Evolutionary conservation across 2,329 filamentous ascomycete genomes (phyloP).

Genomic region (Calonectria naviculata): DNA sequence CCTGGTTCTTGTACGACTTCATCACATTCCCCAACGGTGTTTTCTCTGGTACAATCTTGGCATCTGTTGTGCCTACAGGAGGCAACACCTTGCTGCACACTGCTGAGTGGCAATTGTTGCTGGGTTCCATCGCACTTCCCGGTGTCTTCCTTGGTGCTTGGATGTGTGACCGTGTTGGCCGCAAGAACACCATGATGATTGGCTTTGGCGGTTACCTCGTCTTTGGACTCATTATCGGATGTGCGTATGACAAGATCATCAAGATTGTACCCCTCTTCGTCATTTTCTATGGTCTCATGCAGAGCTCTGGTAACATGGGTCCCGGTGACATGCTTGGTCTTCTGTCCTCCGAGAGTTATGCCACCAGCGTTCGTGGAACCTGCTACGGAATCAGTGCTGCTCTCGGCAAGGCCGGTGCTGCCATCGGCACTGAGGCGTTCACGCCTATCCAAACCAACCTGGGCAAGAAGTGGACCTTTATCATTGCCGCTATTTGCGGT

Average conservation of each 20-base stretch:
- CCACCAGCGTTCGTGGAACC: constrained; percentile 62
- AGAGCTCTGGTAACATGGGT: constrained; percentile 60
- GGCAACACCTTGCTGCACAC: constrained; percentile 52
- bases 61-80: constrained; percentile 48
- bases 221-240: constrained; percentile 63
- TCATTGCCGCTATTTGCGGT: constrained; percentile 62
- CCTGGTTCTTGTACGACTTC: constrained; percentile 66
- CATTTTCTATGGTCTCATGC: constrained; percentile 63
- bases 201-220: constrained; percentile 62
- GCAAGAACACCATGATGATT: constrained; percentile 62
- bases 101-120: constrained; percentile 60
- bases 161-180: constrained; percentile 59
- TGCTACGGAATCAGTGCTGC: constrained; percentile 64
- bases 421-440: constrained; percentile 62
- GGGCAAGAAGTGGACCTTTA: constrained; percentile 62
- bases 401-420: constrained; percentile 62
- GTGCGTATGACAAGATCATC: constrained; percentile 58
- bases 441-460: constrained; percentile 57
- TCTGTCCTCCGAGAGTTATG: constrained; percentile 61
- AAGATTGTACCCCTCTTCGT: constrained; percentile 61
- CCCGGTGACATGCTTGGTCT: constrained; percentile 63
- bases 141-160: constrained; percentile 61
- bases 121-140: constrained; percentile 56
- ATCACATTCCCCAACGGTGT: constrained; percentile 61
- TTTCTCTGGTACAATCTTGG: constrained; percentile 57